These are phyloP conservation scores for Sporisorium sorghi DNA, from an alignment of 1,284 basidiomycete species.

Conservation along the genomic window DNA sequence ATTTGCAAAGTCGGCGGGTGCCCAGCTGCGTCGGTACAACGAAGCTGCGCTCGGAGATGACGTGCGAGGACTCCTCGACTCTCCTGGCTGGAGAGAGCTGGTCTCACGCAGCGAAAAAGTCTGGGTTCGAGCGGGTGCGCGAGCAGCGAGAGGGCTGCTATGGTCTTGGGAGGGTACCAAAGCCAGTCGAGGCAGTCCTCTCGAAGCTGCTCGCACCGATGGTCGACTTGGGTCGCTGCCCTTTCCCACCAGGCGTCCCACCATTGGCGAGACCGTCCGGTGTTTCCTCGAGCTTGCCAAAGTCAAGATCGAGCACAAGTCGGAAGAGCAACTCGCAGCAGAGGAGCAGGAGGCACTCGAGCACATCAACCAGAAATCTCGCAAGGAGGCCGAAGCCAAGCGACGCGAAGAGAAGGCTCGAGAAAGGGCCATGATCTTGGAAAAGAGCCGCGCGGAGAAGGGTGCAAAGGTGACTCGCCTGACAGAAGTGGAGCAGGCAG, in stretches of 20 bases:
- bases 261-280: conserved; percentile 87
- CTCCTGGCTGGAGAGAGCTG: conserved; percentile 60
- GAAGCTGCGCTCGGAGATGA: conserved; percentile 91
- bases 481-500: conserved; percentile 43
- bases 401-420: conserved; percentile 50
- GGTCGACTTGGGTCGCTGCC: conserved; percentile 69
- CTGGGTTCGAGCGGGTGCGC: conserved; percentile 62
- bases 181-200: conserved; percentile 52
- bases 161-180: conserved; percentile 63
- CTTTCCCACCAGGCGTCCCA: conserved; percentile 73
- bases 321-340: conserved; percentile 82
- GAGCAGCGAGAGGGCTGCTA: conserved; percentile 62
- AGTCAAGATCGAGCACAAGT: conserved; percentile 86
- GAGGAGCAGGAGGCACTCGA: conserved; percentile 53
- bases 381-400: conserved; percentile 47
- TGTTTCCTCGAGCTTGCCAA: conserved; percentile 88
- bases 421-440: conserved; percentile 26
- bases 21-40: conserved; percentile 91
- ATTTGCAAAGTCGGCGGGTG: conserved; percentile 94
- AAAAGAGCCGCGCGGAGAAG: conserved; percentile 36
- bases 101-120: conserved; percentile 62
- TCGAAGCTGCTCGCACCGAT: conserved; percentile 60
- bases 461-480: conserved; percentile 24
- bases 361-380: conserved; percentile 32
- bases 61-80: conserved; percentile 66